These are phyloP conservation scores for Plantago ovata DNA, from an alignment of 257 asterid genomes.

Conservation along the genomic window DNA sequence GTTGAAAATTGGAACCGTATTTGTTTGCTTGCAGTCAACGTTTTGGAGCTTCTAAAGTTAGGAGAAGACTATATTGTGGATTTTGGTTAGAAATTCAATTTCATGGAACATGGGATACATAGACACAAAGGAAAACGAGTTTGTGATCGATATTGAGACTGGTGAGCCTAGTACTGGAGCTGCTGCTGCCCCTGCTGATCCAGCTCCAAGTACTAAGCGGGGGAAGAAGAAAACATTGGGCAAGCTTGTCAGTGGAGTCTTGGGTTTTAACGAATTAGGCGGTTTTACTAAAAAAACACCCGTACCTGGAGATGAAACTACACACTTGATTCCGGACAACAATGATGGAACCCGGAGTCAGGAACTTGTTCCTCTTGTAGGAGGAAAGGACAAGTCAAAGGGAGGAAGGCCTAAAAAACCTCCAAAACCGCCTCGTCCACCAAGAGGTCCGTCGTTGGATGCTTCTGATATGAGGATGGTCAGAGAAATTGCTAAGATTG, in stretches of 20 bases:
- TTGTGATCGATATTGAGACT: slow-evolving; percentile 37
- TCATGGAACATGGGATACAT: slow-evolving; percentile 31
- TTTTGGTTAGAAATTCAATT: slow-evolving; percentile 16
- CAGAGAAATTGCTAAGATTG: slow-evolving; percentile 41
- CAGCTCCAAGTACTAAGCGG: slow-evolving; percentile 13
- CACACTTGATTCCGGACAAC: slow-evolving; percentile 25
- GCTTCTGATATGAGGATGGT: slow-evolving; percentile 53
- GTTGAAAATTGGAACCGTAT: too few relatives aligned
- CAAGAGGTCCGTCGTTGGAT: slow-evolving; percentile 58
- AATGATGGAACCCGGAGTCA: slow-evolving; percentile 15
- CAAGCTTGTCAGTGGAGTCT: slow-evolving; percentile 30
- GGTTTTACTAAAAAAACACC: slow-evolving; percentile 1
- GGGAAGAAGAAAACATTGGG: slow-evolving; percentile 27
- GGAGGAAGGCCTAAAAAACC: slow-evolving; percentile 28
- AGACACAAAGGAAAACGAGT: slow-evolving; percentile 24
- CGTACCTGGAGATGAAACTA: slow-evolving; percentile 14
- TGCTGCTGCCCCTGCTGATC: not conserved
- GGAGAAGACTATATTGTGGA: not conserved
- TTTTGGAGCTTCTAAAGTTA: too few relatives aligned
- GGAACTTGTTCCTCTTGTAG: slow-evolving; percentile 16
- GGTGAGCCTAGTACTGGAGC: slow-evolving; percentile 27
- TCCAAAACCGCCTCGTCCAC: slow-evolving; percentile 66
- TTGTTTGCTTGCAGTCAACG: too few relatives aligned
- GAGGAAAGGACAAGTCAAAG: slow-evolving; percentile 27
- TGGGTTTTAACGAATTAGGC: slow-evolving; percentile 17